Evolutionary conservation across 257 asterid genomes (phyloP), one percentile per base, ranked within the genome.

Genomic region (Solanum ahanhuiri): DNA sequence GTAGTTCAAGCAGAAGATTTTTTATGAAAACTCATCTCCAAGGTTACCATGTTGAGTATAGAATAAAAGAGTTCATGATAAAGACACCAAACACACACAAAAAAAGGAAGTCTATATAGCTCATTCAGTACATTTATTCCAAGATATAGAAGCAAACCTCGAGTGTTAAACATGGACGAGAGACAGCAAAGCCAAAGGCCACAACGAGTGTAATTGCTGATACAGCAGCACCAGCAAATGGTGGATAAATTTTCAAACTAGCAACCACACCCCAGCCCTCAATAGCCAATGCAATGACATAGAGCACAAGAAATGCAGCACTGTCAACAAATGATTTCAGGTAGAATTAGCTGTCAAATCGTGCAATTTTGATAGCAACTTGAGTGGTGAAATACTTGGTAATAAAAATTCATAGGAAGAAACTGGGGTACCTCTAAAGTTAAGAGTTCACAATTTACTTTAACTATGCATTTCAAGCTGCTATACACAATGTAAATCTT

Each of bases 201-300:
- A 97, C 99, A 48, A 97, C 99, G 85, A 97, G 98, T 71, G 98
- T 97, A 88, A 95, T 81, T 77, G 99, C 99, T 63, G 99, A 97
- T 31, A 97, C 98, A 58, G 99, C 98, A 71, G 99, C 99, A 86
- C 99, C 99, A 88, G 97, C 98, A 89, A 97, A 97, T 15, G 99
- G 98, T 57, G 98, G 98, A 92, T 95, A 93, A 70, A 97, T 94
- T 88, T 95, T 96, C 94, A 97, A 94, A 87, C 99, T 97, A 87
- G 99, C 99, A 79, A 97, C 99, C 58, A 97, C 99, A 66, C 99
- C 99, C 99, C 99, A 97, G 82, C 99, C 98, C 94, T 97, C 99
- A 86, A 82, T 92, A 75, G 99, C 99, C 93, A 97, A 91, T 43
- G 98, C 99, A 84, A 97, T 90, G 86, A 97, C 99, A 72, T 95